A percentile compares a stretch with the other conserved stretches of the same genome.
Evolutionary conservation across 768 basidiomycete species (phyloP).

Genomic region (Lactifluus subvellereus): DNA sequence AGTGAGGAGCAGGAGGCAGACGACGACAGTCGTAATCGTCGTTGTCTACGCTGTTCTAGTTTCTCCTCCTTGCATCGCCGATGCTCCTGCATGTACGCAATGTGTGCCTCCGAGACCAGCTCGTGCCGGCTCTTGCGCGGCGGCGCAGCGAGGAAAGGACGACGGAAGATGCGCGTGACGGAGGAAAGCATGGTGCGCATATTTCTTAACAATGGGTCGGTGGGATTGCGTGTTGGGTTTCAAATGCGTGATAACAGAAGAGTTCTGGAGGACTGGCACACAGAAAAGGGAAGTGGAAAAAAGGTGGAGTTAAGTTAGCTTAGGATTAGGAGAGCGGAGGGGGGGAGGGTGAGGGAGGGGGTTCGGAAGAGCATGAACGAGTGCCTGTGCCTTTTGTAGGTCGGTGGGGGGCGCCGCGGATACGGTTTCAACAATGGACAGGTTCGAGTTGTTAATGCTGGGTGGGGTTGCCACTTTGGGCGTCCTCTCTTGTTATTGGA

Average conservation of each 20-base stretch:
- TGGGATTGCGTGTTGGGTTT: too few species aligned
- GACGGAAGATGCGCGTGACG: conserved; percentile 16
- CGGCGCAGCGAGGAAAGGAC: not conserved
- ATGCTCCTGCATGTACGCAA: conserved; percentile 5
- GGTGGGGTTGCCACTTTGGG: too few species aligned
- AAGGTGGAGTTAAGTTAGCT: not conserved
- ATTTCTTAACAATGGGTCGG: not conserved
- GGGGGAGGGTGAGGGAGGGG: too few species aligned
- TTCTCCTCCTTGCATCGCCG: not conserved
- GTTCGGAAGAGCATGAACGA: too few species aligned
- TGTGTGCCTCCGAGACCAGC: conserved; percentile 16
- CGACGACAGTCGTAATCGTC: too few species aligned
- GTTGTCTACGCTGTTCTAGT: not conserved
- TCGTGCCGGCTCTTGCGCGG: conserved; percentile 16
- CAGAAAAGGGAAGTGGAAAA: not conserved
- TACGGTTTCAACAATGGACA: too few species aligned
- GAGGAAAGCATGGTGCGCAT: conserved; percentile 12
- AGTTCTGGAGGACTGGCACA: not conserved
- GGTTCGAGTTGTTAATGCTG: too few species aligned
- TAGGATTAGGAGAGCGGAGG: not conserved
- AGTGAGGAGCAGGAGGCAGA: not conserved
- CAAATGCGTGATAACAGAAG: too few species aligned
- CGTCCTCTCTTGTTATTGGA: too few species aligned
- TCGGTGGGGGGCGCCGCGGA: too few species aligned
- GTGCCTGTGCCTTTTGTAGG: too few species aligned